These are phyloP conservation scores for Monilinia fructicola DNA, from an alignment of 2,329 filamentous ascomycete genomes.

Conservation along the genomic window DNA sequence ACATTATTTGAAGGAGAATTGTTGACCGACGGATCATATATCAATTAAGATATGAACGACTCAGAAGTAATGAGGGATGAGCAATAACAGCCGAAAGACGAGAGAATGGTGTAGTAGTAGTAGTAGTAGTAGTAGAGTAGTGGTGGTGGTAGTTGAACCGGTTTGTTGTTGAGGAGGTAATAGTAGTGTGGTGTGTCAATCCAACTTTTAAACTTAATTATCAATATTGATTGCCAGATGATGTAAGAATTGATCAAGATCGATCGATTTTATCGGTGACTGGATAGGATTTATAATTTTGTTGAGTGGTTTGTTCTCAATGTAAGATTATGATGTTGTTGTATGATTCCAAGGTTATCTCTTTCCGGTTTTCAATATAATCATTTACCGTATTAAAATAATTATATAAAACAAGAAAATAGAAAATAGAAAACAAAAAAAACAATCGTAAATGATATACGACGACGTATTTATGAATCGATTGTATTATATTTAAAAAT, in stretches of 20 bases:
- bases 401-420: too few relatives aligned
- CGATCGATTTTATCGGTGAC: background rate
- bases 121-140: background rate
- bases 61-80: background rate
- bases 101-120: background rate
- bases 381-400: too few relatives aligned
- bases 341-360: background rate
- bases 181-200: background rate
- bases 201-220: background rate
- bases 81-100: background rate
- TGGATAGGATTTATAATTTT: background rate
- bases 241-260: constrained; percentile 2
- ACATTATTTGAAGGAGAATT: constrained; percentile 31
- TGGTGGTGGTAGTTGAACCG: background rate
- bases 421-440: too few relatives aligned
- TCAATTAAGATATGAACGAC: background rate
- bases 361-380: too few relatives aligned
- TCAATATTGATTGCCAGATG: background rate
- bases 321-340: background rate
- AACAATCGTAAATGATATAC: too few relatives aligned
- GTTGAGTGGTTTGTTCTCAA: background rate
- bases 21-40: constrained; percentile 22
- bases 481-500: too few relatives aligned
- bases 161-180: background rate
- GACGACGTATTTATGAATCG: too few relatives aligned